Base-by-base conservation (phyloP, 2,329 filamentous ascomycete genomes). In the Pyrenochaeta sp. region DNA sequence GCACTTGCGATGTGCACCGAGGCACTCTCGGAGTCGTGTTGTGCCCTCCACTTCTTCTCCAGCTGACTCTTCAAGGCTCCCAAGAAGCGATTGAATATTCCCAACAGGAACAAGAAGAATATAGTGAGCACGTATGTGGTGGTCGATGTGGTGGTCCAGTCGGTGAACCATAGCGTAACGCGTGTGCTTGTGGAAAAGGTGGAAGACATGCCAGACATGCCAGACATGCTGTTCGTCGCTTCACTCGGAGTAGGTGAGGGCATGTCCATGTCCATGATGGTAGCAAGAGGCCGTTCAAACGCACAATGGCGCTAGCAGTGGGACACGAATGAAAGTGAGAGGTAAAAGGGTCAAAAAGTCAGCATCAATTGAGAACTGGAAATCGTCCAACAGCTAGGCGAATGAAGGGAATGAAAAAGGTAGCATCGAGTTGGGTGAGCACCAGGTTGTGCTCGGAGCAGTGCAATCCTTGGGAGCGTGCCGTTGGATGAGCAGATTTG, bases 51-150 rank as follows among this genome's bases (percentile, higher is more conserved):
- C 31, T 48, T 59, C 15, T 52, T 51, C 21, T 71, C 68, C 7
- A 73, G 56, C 40, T 71, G 71, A 12, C 36, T 52, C 21, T 64
- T 66, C 21, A 69, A 30, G 2, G 66, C 66, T 10, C 69, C 67
- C 4, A 73, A 67, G 31, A 72, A 72, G 2, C 70, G 69, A 21
- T 69, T 70, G 20, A 72, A 51, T 1, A 74, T 44, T 3, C 68
- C 67, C 2, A 72, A 49, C 7, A 43, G 50, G 49, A 72, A 72
- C 11, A 74, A 56, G 30, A 71, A 66, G 33, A 70, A 33, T 20
- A 73, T 45, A 1, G 71, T 60, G 5, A 64, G 53, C 14, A 63
- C 47, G 46, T 74, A 74, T 7, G 61, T 51, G 1, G 51, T 45
- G 1, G 66, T 58, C 7, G 70, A 63, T 2, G 61, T 64, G 1